Base-by-base conservation (phyloP, 2,329 filamentous ascomycete genomes). In the Cadophora sp. region DNA sequence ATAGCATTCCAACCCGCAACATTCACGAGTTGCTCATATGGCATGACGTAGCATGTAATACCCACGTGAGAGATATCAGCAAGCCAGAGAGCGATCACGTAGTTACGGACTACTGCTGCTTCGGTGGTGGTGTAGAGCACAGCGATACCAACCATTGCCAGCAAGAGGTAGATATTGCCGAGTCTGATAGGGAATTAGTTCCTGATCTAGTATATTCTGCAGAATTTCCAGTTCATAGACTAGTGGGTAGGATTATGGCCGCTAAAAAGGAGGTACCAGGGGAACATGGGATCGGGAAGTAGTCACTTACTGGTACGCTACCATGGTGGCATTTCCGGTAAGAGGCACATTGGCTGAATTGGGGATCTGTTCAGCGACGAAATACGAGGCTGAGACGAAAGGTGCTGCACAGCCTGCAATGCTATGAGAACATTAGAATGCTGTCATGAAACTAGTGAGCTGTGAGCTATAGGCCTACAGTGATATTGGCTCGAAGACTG, bases 21-120 rank as follows among this genome's bases (percentile, higher is more conserved):
- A 71, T 87, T 83, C 53, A 85, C 69, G 56, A 86, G 82, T 41
- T 79, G 79, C 11, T 85, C 81, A 75, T 81, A 81, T 9, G 88
- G 90, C 69, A 93, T 81, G 7, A 82, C 84, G 73, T 81, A 79
- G 66, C 85, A 87, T 18, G 86, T 90, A 68, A 89, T 82, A 59
- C 82, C 86, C 30, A 93, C 79, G 76, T 93, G 91, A 3, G 88
- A 87, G 69, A 92, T 80, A 74, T 93, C 90, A 20, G 87, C 90
- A 51, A 86, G 73, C 74, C 86, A 87, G 24, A 92, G 80, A 8
- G 87, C 89, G 60, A 89, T 76, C 33, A 93, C 80, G 74, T 92
- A 93, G 75, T 85, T 88, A 56, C 85, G 83, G 33, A 93, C 84
- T 1, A 93, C 89, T 69, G 82, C 87, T 62, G 86, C 78, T 79